Evolutionary conservation across 352 stramenopile genomes (phyloP).

Genomic region (Pythium sp.): DNA sequence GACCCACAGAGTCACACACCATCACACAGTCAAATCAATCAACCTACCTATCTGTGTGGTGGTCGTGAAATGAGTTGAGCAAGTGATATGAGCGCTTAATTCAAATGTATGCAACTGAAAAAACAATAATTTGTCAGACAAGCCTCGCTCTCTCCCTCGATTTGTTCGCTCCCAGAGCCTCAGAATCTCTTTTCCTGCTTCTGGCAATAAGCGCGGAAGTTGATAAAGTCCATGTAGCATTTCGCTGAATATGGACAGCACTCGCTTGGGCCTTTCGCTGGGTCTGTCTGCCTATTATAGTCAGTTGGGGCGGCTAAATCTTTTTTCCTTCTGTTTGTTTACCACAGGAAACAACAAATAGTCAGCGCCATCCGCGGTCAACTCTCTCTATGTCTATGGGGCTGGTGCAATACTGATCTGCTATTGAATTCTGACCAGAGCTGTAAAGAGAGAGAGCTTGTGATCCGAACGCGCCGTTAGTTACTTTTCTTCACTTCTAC

Average conservation of each 20-base stretch:
- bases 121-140: slow-evolving; percentile 6
- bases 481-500: not conserved
- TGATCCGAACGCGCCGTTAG: not conserved
- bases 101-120: not conserved
- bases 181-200: not conserved
- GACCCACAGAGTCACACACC: not conserved
- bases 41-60: no score
- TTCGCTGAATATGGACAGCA: not conserved
- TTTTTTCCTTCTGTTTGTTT: not conserved
- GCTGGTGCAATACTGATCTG: not conserved
- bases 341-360: not conserved
- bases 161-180: not conserved
- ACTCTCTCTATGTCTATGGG: not conserved
- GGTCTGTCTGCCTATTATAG: not conserved
- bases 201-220: slow-evolving; percentile 9
- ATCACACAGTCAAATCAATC: not conserved
- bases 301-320: not conserved
- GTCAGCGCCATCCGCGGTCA: not conserved
- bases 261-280: not conserved
- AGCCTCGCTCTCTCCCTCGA: not conserved
- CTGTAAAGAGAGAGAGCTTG: not conserved
- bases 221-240: no score
- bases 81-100: not conserved
- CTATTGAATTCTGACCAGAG: not conserved
- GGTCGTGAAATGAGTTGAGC: not conserved